These are phyloP conservation scores for Sergeia podlipaevii DNA, from an alignment of 208 protist genomes.

Conservation along the genomic window DNA sequence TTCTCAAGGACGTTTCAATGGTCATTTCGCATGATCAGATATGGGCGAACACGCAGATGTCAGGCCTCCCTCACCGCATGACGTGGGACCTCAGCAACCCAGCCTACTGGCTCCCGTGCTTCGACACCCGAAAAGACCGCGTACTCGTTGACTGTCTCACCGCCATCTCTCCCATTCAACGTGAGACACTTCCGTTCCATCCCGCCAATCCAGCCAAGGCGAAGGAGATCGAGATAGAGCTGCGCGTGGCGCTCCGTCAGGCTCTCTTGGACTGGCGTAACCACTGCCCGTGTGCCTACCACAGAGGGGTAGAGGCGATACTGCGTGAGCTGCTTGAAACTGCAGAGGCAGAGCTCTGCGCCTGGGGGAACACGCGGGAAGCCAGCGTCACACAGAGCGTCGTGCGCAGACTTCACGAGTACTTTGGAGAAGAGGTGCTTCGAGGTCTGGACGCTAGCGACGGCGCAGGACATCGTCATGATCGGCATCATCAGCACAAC, in stretches of 20 bases:
- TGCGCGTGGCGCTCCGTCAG: slow-evolving; percentile 32
- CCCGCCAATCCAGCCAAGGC: slow-evolving; percentile 30
- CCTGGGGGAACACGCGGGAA: slow-evolving; percentile 33
- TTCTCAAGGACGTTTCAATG: slow-evolving; percentile 63
- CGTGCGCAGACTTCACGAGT: slow-evolving; percentile 40
- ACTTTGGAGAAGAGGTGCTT: slow-evolving; percentile 44
- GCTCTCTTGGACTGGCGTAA: slow-evolving; percentile 69
- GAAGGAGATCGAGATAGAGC: slow-evolving; percentile 56
- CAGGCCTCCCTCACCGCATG: slow-evolving; percentile 75
- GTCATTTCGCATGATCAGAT: slow-evolving; percentile 77
- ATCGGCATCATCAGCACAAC: neutral
- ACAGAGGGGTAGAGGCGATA: slow-evolving; percentile 48
- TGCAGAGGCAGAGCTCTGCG: slow-evolving; percentile 58
- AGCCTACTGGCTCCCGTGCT: slow-evolving; percentile 70
- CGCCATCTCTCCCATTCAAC: slow-evolving; percentile 57
- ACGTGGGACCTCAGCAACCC: slow-evolving; percentile 58
- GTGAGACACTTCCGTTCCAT: slow-evolving; percentile 44
- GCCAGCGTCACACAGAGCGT: slow-evolving; percentile 31
- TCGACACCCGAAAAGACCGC: slow-evolving; percentile 29
- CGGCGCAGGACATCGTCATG: neutral
- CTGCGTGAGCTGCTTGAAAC: slow-evolving; percentile 49
- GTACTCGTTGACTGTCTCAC: slow-evolving; percentile 29
- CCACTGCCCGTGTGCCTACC: slow-evolving; percentile 43
- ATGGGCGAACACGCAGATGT: slow-evolving; percentile 80
- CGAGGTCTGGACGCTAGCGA: neutral